These are phyloP conservation scores for Diaporthe aspalathi DNA, from an alignment of 2,329 filamentous ascomycete genomes.

Conservation along the genomic window DNA sequence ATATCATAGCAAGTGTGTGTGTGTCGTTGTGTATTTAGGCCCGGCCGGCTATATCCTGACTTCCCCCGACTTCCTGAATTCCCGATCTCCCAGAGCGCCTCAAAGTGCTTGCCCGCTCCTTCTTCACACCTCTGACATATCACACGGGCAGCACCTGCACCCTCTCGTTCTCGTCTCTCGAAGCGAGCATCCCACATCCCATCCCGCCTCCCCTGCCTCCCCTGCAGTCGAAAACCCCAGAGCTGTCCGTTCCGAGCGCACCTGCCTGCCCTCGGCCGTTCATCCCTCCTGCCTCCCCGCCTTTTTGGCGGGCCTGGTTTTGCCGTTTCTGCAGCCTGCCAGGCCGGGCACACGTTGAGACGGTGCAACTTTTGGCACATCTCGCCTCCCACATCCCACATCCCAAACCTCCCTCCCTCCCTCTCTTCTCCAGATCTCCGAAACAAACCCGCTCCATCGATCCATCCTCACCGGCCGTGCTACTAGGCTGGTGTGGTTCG, in stretches of 20 bases:
- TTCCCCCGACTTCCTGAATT: background rate
- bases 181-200: conserved; percentile 5
- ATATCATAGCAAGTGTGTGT: background rate
- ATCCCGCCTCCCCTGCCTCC: conserved; percentile 9
- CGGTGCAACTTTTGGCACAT: background rate
- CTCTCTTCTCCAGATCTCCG: background rate
- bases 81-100: background rate
- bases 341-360: conserved; percentile 5
- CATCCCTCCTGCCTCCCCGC: conserved; percentile 14
- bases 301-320: conserved; percentile 23
- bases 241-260: conserved; percentile 4
- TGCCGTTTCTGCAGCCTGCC: conserved; percentile 30
- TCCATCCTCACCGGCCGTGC: background rate
- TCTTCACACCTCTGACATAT: conserved; percentile 1
- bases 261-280: conserved; percentile 3
- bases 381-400: background rate
- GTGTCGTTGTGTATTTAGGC: background rate
- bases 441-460: background rate
- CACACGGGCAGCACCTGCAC: conserved; percentile 8
- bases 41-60: background rate
- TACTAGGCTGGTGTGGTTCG: conserved; percentile 24
- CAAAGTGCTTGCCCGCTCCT: background rate
- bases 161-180: background rate
- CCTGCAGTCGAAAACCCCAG: background rate
- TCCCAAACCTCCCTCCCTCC: conserved; percentile 3